Conservation (phyloP, 2,329 filamentous ascomycete genomes). For the Hymenotorrendiella dingleyae region DNA sequence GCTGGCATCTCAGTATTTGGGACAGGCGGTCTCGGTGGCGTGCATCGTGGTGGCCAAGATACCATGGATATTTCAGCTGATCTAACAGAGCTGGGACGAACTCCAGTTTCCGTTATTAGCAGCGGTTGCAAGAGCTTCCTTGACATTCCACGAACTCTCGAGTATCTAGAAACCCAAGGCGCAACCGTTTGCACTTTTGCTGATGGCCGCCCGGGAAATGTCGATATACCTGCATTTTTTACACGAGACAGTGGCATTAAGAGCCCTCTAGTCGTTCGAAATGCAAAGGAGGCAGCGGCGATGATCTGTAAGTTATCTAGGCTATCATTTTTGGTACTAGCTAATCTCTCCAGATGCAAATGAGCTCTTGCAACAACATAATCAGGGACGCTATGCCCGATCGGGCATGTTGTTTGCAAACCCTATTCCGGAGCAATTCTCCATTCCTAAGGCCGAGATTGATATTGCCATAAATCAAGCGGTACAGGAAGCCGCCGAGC, state of each 20-base stretch:
- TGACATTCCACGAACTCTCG: conserved; percentile 83
- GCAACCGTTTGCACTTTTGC: conserved; percentile 86
- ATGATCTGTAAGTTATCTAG: conserved; percentile 58
- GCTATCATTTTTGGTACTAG: conserved; percentile 7
- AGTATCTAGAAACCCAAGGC: conserved; percentile 66
- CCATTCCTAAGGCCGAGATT: conserved; percentile 55
- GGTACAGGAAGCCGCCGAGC: conserved; percentile 44
- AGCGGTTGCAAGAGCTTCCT: conserved; percentile 95
- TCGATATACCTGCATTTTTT: conserved; percentile 93
- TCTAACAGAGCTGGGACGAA: conserved; percentile 86
- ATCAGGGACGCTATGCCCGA: conserved; percentile 32
- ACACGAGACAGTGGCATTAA: conserved; percentile 76
- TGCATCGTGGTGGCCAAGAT: conserved; percentile 80
- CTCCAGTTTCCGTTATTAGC: conserved; percentile 79
- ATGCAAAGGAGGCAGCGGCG: conserved; percentile 79
- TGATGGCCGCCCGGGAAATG: conserved; percentile 63
- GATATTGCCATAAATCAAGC: conserved; percentile 51
- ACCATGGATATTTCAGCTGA: conserved; percentile 95
- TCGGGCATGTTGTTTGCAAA: conserved; percentile 87
- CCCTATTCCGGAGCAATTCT: conserved; percentile 57
- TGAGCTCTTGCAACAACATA: background rate
- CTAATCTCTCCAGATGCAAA: background rate
- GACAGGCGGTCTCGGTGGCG: conserved; percentile 89
- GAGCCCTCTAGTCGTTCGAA: conserved; percentile 69
- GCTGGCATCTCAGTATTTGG: conserved; percentile 91